Conservation (phyloP, 1,139 yeast species). For the Kurtzmaniella natalensis region DNA sequence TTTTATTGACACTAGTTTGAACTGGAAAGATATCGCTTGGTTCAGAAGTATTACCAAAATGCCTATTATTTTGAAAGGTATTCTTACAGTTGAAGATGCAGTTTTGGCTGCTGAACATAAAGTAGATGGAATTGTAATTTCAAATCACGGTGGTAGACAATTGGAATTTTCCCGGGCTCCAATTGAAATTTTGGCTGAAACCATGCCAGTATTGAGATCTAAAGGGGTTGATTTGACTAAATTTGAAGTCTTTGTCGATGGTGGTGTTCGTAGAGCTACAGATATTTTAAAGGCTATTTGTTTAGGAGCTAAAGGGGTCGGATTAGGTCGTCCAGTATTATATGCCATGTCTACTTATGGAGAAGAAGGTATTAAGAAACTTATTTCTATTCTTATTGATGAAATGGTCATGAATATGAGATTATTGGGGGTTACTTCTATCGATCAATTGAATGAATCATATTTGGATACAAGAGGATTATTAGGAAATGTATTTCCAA, state of each 20-base stretch:
- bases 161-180: conserved; percentile 48
- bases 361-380: conserved; percentile 44
- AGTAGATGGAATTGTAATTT: conserved; percentile 46
- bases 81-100: conserved; percentile 49
- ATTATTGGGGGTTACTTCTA: conserved; percentile 38
- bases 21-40: conserved; percentile 18
- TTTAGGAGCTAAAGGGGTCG: conserved; percentile 55
- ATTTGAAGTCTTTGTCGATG: conserved; percentile 47
- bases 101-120: conserved; percentile 42
- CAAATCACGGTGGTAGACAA: conserved; percentile 58
- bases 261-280: conserved; percentile 53
- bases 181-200: conserved; percentile 45
- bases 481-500: conserved; percentile 4
- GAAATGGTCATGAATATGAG: conserved; percentile 46
- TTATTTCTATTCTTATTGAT: conserved; percentile 35
- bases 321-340: conserved; percentile 47
- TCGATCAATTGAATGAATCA: conserved; percentile 40
- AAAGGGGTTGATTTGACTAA: conserved; percentile 27
- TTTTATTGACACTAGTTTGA: conserved; percentile 76
- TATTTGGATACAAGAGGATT: conserved; percentile 27
- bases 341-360: conserved; percentile 51
- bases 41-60: conserved; percentile 19
- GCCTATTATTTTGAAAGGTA: conserved; percentile 47
- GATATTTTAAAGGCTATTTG: conserved; percentile 52
- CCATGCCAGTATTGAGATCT: conserved; percentile 35